phyloP scores from a whole-genome alignment of 1,284 basidiomycete species.

The Cryptococcus maquisensis region DNA sequence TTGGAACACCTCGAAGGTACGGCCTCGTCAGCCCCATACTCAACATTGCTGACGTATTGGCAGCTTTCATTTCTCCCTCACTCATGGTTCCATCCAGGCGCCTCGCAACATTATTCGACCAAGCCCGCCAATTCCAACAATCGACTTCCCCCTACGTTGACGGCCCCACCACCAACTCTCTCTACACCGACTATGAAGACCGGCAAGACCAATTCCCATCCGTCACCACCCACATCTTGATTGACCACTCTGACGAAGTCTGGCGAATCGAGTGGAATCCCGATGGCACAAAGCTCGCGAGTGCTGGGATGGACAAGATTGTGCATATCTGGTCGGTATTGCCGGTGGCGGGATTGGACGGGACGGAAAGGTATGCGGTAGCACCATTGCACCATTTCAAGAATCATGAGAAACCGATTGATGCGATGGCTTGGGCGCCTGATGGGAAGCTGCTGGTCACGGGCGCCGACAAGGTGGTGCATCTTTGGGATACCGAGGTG shows the following conservation, averaged over 20 bases:
- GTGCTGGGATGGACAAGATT: slow-evolving; percentile 76
- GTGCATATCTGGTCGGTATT: slow-evolving; percentile 86
- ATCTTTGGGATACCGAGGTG: slow-evolving; percentile 83
- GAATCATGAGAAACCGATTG: slow-evolving; percentile 74
- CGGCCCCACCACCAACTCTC: slow-evolving; percentile 58
- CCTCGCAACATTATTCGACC: slow-evolving; percentile 76
- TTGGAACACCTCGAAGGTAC: slow-evolving; percentile 78
- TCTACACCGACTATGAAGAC: slow-evolving; percentile 82
- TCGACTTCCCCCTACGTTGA: slow-evolving; percentile 77
- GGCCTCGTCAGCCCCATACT: slow-evolving; percentile 23
- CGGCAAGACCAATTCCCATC: slow-evolving; percentile 76
- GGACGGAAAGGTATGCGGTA: slow-evolving; percentile 17
- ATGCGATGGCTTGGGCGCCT: slow-evolving; percentile 81
- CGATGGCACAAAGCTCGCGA: slow-evolving; percentile 77
- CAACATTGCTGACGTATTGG: slow-evolving; percentile 44
- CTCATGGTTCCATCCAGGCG: slow-evolving; percentile 90
- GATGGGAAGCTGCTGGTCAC: slow-evolving; percentile 79
- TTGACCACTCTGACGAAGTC: slow-evolving; percentile 86
- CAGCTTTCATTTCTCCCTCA: slow-evolving; percentile 80
- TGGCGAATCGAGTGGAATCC: slow-evolving; percentile 96
- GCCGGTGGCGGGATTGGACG: background rate
- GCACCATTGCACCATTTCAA: slow-evolving; percentile 44
- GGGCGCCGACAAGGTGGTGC: slow-evolving; percentile 70
- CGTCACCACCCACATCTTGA: slow-evolving; percentile 74
- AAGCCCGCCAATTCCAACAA: slow-evolving; percentile 77